A percentile compares a stretch with the other conserved stretches of the same genome.
Evolutionary conservation across 2,329 filamentous ascomycete species (phyloP).

Genomic region (Bipolaris cookei): DNA sequence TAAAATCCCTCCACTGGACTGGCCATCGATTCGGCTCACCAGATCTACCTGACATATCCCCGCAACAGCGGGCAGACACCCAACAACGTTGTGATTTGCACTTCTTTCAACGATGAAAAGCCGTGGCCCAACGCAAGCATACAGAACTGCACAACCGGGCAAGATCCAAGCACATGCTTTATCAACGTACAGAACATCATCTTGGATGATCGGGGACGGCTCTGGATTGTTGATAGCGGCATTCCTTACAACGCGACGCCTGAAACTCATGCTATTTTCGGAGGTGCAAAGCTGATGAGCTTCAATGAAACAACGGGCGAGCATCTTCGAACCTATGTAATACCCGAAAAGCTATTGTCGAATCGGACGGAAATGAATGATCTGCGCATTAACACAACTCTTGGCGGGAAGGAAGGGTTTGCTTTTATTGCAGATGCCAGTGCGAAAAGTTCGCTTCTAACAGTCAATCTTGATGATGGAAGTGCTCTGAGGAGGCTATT

Average conservation of each 20-base stretch:
- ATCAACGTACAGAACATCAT: slow-evolving; percentile 57
- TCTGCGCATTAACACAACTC: slow-evolving; percentile 53
- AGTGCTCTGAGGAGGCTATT: slow-evolving; percentile 46
- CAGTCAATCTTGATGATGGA: slow-evolving; percentile 50
- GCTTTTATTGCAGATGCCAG: slow-evolving; percentile 54
- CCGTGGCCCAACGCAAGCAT: slow-evolving; percentile 52
- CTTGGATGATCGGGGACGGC: slow-evolving; percentile 47
- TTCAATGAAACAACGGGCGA: slow-evolving; percentile 46
- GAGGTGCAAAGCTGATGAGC: slow-evolving; percentile 53
- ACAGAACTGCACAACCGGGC: slow-evolving; percentile 49
- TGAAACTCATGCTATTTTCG: slow-evolving; percentile 34
- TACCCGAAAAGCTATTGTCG: slow-evolving; percentile 45
- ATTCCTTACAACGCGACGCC: slow-evolving; percentile 41
- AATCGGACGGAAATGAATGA: slow-evolving; percentile 52
- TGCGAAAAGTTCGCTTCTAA: slow-evolving; percentile 47
- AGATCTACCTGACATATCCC: slow-evolving; percentile 53
- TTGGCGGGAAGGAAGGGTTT: slow-evolving; percentile 47
- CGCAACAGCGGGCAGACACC: slow-evolving; percentile 48
- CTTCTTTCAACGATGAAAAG: slow-evolving; percentile 47
- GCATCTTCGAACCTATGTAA: slow-evolving; percentile 48
- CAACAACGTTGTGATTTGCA: slow-evolving; percentile 50
- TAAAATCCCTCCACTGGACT: slow-evolving; percentile 49
- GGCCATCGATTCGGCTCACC: slow-evolving; percentile 47
- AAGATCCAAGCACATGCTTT: slow-evolving; percentile 53
- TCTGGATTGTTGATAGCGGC: slow-evolving; percentile 54